Evolutionary conservation across 2,329 filamentous ascomycete genomes (phyloP), one percentile per base, ranked within the genome.

Genomic region (Venturia asperata): DNA sequence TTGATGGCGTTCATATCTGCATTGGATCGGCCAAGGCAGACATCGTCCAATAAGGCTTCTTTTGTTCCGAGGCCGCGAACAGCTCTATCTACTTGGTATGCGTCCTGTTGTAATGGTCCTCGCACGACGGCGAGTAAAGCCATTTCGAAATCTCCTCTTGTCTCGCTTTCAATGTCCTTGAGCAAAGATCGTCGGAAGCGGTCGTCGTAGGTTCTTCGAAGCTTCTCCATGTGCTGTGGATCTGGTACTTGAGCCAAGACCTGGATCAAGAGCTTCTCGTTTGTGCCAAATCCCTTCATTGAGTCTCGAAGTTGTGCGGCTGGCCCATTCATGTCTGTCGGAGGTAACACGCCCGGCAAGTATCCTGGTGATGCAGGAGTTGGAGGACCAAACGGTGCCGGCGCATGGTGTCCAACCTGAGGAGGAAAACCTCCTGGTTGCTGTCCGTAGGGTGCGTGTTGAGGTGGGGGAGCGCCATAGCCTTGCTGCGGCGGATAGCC

Each of bases 281-380:
- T 86, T 0, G 92, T 97, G 42, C 92, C 93, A 68, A 96, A 90
- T 0, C 92, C 92, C 76, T 96, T 96, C 91, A 97, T 96, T 1
- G 93, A 91, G 70, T 83, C 83, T 64, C 91, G 85, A 27, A 96
- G 79, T 4, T 81, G 84, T 66, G 91, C 84, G 0, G 91, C 89
- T 70, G 94, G 87, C 15, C 80, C 78, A 3, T 79, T 81, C 61
- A 85, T 87, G 68, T 96, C 87, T 21, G 82, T 79, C 39, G 84
- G 81, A 55, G 90, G 88, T 58, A 84, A 79, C 71, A 90, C 88
- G 15, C 85, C 84, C 0, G 88, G 82, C 2, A 86, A 85, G 71
- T 96, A 97, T 43, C 92, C 92, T 0, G 83, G 77, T 0, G 89
- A 89, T 0, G 90, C 85, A 13, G 84, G 82, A 0, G 87, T 85